Conservation (phyloP, 225 moss, liverwort and hornwort genomes). For the Marchantia paleacea region DNA sequence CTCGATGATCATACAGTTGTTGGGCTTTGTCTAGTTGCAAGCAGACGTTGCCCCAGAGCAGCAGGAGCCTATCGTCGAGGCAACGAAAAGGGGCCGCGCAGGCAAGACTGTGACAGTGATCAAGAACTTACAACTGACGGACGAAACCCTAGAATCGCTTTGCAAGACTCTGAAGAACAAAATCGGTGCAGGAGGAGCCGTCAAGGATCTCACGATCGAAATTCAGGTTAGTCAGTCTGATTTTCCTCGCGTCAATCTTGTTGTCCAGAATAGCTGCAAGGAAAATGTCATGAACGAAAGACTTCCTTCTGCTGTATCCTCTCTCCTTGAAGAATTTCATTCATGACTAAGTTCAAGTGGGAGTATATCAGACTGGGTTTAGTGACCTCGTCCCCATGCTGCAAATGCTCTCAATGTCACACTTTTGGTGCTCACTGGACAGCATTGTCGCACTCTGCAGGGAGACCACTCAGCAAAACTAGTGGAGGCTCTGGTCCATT, state of each 20-base stretch:
- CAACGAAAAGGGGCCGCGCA: conserved; percentile 64
- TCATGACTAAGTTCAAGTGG: neutral
- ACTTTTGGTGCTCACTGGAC: neutral
- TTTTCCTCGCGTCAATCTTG: no score
- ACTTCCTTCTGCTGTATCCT: neutral
- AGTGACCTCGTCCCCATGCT: neutral
- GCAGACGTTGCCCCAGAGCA: conserved; percentile 57
- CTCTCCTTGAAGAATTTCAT: no score
- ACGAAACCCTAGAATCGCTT: conserved; percentile 52
- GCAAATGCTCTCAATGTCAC: neutral
- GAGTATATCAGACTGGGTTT: neutral
- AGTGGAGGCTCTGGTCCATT: conserved; percentile 60
- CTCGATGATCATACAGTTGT: neutral
- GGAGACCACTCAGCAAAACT: conserved; percentile 60
- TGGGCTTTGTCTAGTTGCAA: conserved; percentile 30
- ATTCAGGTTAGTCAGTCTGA: conserved; percentile 46
- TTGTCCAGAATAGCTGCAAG: no score
- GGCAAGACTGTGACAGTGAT: conserved; percentile 75
- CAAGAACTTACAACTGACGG: conserved; percentile 53
- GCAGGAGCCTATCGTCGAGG: conserved; percentile 53
- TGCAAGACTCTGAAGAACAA: conserved; percentile 64
- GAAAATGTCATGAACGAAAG: neutral
- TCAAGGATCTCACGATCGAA: conserved; percentile 61
- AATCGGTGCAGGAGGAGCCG: conserved; percentile 70
- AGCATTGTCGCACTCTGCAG: conserved; percentile 33